Conservation (phyloP, 192 early-diverging fungal species). For the Phlyctochytrium planicorne region DNA sequence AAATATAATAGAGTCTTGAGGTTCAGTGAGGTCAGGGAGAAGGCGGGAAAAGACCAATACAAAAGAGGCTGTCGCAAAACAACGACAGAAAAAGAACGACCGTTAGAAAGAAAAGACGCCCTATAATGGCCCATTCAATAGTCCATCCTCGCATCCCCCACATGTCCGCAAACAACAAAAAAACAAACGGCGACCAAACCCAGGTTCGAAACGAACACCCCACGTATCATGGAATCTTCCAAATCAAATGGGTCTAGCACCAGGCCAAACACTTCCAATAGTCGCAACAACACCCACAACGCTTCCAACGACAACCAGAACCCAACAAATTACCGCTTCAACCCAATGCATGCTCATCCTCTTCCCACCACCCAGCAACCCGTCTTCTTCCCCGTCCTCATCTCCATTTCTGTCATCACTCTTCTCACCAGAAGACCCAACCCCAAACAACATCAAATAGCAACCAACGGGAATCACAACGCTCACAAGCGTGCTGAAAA, state of each 20-base stretch:
- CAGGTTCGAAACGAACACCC: too few species aligned
- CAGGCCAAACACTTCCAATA: neutral
- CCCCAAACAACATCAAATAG: neutral
- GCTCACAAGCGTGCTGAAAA: neutral
- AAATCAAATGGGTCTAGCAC: neutral
- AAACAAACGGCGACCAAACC: too few species aligned
- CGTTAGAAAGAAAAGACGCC: too few species aligned
- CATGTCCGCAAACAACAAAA: too few species aligned
- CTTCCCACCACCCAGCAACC: neutral
- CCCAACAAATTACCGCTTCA: neutral
- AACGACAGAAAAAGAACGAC: too few species aligned
- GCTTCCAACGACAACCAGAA: neutral
- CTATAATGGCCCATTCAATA: too few species aligned
- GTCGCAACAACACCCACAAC: neutral
- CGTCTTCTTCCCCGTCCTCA: neutral
- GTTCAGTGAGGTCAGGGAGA: too few species aligned
- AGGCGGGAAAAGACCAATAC: too few species aligned
- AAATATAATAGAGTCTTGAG: too few species aligned
- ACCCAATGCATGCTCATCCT: neutral
- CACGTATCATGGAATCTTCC: too few species aligned
- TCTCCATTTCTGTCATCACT: neutral
- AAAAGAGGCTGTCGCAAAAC: too few species aligned
- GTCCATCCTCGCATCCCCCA: too few species aligned
- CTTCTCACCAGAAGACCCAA: neutral
- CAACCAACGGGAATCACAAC: neutral